These are phyloP conservation scores for Leccinum uliginosum DNA, from an alignment of 768 basidiomycete species.

Conservation along the genomic window DNA sequence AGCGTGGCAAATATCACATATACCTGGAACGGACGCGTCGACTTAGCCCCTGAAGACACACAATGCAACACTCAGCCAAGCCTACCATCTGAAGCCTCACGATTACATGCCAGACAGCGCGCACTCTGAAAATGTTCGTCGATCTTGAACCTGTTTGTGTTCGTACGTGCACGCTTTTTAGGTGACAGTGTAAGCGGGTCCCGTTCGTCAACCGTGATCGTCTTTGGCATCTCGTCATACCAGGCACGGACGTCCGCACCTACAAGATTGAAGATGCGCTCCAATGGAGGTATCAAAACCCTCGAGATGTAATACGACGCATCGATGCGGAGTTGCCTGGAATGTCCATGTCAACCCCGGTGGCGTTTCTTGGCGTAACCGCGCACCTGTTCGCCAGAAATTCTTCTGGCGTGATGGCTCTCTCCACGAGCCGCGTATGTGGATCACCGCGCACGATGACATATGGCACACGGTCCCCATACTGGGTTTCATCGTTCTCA, in stretches of 20 bases:
- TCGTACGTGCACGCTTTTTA: constrained; percentile 27
- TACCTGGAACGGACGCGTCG: constrained; percentile 31
- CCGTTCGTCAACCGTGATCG: constrained; percentile 35
- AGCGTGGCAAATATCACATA: constrained; percentile 62
- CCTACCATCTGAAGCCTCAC: constrained; percentile 49
- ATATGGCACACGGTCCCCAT: constrained; percentile 92
- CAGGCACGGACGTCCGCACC: constrained; percentile 84
- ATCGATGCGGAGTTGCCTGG: constrained; percentile 73
- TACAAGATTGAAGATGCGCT: constrained; percentile 85
- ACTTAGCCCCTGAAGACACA: not conserved
- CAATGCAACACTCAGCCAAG: not conserved
- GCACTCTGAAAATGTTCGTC: constrained; percentile 71
- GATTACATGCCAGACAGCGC: constrained; percentile 68
- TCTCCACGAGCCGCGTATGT: constrained; percentile 63
- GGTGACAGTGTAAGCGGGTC: constrained; percentile 35
- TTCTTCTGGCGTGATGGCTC: constrained; percentile 71
- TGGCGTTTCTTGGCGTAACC: not conserved
- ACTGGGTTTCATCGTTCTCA: constrained; percentile 80
- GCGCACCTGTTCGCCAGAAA: constrained; percentile 59
- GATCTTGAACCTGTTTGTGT: constrained; percentile 47
- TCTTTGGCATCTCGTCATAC: constrained; percentile 85
- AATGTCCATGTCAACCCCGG: not conserved
- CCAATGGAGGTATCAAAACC: constrained; percentile 85
- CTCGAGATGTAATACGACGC: constrained; percentile 82
- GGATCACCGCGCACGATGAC: constrained; percentile 70